Conservation (phyloP, 768 basidiomycete species). For the Dendrothele bispora region DNA sequence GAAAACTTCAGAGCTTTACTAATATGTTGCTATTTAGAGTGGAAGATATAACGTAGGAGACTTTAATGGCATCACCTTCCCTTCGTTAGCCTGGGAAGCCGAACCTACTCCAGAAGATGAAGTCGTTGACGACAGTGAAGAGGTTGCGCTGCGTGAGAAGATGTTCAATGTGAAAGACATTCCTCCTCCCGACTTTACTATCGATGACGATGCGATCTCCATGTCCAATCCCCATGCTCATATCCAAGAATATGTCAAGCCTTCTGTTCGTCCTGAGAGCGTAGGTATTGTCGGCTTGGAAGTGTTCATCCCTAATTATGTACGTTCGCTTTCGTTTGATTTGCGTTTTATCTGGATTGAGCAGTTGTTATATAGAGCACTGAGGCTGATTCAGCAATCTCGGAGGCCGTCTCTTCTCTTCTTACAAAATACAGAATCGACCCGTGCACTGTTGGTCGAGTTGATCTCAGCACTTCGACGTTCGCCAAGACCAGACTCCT, state of each 20-base stretch:
- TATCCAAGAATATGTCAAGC: neutral
- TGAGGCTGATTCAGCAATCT: neutral
- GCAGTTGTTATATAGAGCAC: too few species aligned
- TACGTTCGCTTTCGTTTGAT: too few species aligned
- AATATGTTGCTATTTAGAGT: neutral
- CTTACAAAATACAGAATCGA: neutral
- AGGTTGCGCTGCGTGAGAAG: neutral
- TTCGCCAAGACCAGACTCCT: neutral
- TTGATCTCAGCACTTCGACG: neutral
- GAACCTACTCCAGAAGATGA: slow-evolving; percentile 8
- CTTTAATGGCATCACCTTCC: slow-evolving; percentile 1
- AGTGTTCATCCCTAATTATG: too few species aligned
- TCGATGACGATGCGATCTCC: neutral
- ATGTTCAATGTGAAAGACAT: neutral
- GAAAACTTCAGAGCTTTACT: neutral
- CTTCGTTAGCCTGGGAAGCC: neutral
- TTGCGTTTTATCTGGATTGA: too few species aligned
- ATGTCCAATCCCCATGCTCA: neutral
- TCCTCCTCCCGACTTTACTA: neutral
- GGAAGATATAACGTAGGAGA: slow-evolving; percentile 9
- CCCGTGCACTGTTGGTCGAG: neutral
- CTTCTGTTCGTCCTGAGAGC: too few species aligned
- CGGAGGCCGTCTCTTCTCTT: neutral
- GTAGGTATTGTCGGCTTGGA: too few species aligned
- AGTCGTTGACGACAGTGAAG: neutral